Conservation (phyloP, 2,329 filamentous ascomycete species). For the Chrysoporthe puriensis region DNA sequence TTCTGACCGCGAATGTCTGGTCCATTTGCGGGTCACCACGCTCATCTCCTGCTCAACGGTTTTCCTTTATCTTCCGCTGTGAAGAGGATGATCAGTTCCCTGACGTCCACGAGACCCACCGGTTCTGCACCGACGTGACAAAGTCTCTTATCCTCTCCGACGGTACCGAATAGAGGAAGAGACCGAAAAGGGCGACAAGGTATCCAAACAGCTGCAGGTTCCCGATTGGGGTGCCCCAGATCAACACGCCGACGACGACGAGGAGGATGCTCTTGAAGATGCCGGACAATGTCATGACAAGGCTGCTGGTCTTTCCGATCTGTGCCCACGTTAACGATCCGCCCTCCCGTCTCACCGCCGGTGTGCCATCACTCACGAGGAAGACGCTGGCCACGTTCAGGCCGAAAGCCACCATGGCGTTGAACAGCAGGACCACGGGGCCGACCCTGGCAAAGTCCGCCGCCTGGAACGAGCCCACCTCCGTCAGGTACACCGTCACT, state of each 20-base stretch:
- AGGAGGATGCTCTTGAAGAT: slow-evolving; percentile 89
- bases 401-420: slow-evolving; percentile 78
- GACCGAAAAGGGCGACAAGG: slow-evolving; percentile 63
- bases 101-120: not conserved
- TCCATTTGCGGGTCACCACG: not conserved
- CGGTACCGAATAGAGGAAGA: slow-evolving; percentile 54
- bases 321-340: slow-evolving; percentile 39
- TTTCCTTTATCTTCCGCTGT: not conserved
- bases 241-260: slow-evolving; percentile 73
- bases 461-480: slow-evolving; percentile 68
- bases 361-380: slow-evolving; percentile 61
- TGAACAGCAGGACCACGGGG: slow-evolving; percentile 62
- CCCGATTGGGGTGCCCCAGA: slow-evolving; percentile 76
- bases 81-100: not conserved
- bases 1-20: not conserved
- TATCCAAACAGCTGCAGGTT: slow-evolving; percentile 78
- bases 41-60: not conserved
- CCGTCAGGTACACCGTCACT: slow-evolving; percentile 68
- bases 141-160: slow-evolving; percentile 37
- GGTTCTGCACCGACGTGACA: not conserved
- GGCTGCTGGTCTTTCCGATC: slow-evolving; percentile 87
- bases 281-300: slow-evolving; percentile 83
- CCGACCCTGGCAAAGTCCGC: slow-evolving; percentile 69
- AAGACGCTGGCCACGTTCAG: slow-evolving; percentile 87
- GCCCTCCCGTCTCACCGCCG: not conserved